A percentile compares a stretch with the other conserved stretches of the same genome.
Conservation (phyloP, 1,139 yeast species). For the Sugiyamaella castrensis region DNA sequence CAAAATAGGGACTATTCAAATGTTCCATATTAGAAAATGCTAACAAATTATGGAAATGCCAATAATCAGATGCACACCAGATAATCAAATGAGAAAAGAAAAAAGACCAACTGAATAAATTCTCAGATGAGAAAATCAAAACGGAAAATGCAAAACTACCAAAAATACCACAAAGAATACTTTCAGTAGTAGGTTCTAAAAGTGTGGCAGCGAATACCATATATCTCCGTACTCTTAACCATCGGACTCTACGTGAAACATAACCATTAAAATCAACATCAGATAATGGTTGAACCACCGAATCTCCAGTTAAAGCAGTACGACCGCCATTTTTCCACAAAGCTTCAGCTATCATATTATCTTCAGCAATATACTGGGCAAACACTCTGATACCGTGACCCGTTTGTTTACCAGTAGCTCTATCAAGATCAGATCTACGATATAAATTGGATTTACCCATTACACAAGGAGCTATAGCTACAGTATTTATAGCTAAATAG, state of each 20-base stretch:
- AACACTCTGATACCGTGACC: constrained; percentile 63
- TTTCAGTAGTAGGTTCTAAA: constrained; percentile 84
- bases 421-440: constrained; percentile 64
- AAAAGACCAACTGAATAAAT: constrained; percentile 31
- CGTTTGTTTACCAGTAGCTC: constrained; percentile 36
- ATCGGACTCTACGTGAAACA: constrained; percentile 65
- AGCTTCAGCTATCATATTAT: constrained; percentile 87
- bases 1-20: constrained; percentile 32
- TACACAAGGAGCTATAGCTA: constrained; percentile 85
- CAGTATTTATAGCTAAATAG: constrained; percentile 70
- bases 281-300: constrained; percentile 75
- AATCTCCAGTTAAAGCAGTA: constrained; percentile 76
- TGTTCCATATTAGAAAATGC: constrained; percentile 35
- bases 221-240: constrained; percentile 86
- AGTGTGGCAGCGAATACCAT: constrained; percentile 86
- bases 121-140: constrained; percentile 36
- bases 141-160: constrained; percentile 62
- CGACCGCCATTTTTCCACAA: constrained; percentile 74
- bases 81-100: constrained; percentile 53
- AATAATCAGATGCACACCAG: constrained; percentile 66
- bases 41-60: constrained; percentile 53
- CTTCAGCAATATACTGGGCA: constrained; percentile 85
- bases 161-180: constrained; percentile 57
- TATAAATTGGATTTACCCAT: constrained; percentile 89
- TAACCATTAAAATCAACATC: constrained; percentile 51